Percentiles rank a stretch among this genome's conserved stretches.
Evolutionary conservation across 1,139 yeast species (phyloP).

Genomic region (Starmera stellimalicola): DNA sequence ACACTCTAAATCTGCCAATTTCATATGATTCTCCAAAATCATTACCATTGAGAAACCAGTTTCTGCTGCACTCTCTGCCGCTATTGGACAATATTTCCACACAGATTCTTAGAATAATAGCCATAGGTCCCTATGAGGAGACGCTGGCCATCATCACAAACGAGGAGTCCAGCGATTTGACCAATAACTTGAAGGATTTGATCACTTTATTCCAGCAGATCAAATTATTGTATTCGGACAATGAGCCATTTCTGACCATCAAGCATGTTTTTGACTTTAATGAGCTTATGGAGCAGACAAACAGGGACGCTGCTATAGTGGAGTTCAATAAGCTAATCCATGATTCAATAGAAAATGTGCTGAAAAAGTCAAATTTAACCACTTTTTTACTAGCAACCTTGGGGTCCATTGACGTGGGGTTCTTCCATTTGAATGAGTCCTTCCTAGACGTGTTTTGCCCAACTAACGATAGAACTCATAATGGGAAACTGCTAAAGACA

Average conservation of each 20-base stretch:
- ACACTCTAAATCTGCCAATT: conserved; percentile 49
- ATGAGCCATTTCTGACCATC: conserved; percentile 58
- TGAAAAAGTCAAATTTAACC: conserved; percentile 79
- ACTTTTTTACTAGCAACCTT: conserved; percentile 80
- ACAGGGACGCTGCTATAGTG: conserved; percentile 3
- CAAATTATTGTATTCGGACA: conserved; percentile 49
- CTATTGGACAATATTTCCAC: conserved; percentile 67
- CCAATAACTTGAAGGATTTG: conserved; percentile 56
- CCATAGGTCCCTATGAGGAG: conserved; percentile 64
- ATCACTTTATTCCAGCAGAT: conserved; percentile 71
- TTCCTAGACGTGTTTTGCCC: conserved; percentile 83
- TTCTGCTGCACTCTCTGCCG: conserved; percentile 57
- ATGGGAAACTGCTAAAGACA: conserved; percentile 55
- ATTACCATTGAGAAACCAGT: conserved; percentile 51
- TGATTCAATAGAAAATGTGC: conserved; percentile 38
- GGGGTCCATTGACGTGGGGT: conserved; percentile 81
- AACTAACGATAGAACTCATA: conserved; percentile 2
- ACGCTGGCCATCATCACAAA: conserved; percentile 64
- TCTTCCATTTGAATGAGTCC: conserved; percentile 73
- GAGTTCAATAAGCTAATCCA: conserved; percentile 6
- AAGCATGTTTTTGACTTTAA: conserved; percentile 29
- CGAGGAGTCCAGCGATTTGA: conserved; percentile 58
- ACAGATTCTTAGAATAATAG: conserved; percentile 60
- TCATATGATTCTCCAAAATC: conserved; percentile 46
- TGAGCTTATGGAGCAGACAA: neutral